Conservation (phyloP, 306 rosid genomes). For the Quercus alba region DNA sequence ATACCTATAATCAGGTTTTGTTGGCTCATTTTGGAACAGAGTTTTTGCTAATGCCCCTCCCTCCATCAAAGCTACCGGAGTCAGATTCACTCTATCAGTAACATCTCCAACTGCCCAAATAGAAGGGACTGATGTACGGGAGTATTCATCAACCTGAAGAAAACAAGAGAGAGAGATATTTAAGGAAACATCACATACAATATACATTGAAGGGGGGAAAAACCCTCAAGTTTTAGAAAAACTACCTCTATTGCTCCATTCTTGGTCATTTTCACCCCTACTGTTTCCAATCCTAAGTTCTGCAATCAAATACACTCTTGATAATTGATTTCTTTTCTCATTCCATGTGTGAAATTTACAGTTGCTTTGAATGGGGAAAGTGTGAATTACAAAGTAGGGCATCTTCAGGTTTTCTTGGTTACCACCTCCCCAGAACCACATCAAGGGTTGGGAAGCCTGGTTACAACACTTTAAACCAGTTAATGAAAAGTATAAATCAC, state of each 20-base stretch:
- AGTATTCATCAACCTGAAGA: slow-evolving; percentile 87
- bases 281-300: slow-evolving; percentile 88
- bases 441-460: neutral
- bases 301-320: slow-evolving; percentile 38
- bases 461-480: neutral
- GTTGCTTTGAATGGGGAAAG: slow-evolving; percentile 6
- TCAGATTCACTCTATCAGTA: slow-evolving; percentile 87
- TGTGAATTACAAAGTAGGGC: neutral
- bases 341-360: slow-evolving; percentile 8
- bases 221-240: slow-evolving; percentile 17
- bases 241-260: slow-evolving; percentile 91
- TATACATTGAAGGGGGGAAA: neutral
- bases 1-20: slow-evolving; percentile 94
- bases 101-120: slow-evolving; percentile 99
- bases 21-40: slow-evolving; percentile 69
- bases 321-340: neutral
- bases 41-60: slow-evolving; percentile 85
- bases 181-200: neutral
- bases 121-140: slow-evolving; percentile 87
- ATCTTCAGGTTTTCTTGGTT: slow-evolving; percentile 14
- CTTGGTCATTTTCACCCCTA: slow-evolving; percentile 69
- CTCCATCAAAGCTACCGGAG: slow-evolving; percentile 99
- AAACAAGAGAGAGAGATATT: neutral
- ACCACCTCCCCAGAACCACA: slow-evolving; percentile 6
- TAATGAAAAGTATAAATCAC: neutral